A percentile compares a stretch with the other conserved stretches of the same genome.
These are phyloP conservation scores for Schizonepeta tenuifolia DNA, from an alignment of 257 asterid species.

Conservation along the genomic window DNA sequence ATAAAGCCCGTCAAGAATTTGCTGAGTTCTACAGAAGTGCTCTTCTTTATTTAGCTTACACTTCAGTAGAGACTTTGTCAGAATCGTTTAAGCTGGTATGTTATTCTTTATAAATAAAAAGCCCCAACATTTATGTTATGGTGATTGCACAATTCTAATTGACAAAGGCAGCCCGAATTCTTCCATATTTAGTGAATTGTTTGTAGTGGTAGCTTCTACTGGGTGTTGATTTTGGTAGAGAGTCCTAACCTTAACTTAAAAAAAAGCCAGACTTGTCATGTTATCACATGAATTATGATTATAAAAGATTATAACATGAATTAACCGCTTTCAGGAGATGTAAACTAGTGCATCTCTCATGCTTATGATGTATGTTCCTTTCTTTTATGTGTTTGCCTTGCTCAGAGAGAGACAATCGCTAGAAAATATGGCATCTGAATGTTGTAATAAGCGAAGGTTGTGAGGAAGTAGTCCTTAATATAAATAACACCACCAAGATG, in stretches of 20 bases:
- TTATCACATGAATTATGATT: neutral
- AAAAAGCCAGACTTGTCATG: neutral
- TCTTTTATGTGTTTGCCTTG: neutral
- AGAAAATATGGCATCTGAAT: constrained; percentile 1
- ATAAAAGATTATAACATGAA: neutral
- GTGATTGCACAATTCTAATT: neutral
- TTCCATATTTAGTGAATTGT: constrained; percentile 4
- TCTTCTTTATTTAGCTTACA: constrained; percentile 90
- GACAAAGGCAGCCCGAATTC: neutral
- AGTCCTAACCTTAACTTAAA: neutral
- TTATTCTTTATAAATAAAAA: neutral
- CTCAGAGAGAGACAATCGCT: neutral
- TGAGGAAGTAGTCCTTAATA: neutral
- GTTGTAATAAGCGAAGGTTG: neutral
- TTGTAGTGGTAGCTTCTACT: neutral
- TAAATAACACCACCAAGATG: neutral
- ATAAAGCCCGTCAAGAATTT: constrained; percentile 82
- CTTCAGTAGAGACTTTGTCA: constrained; percentile 84
- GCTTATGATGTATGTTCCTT: neutral
- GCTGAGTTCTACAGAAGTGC: constrained; percentile 96
- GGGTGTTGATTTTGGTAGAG: neutral
- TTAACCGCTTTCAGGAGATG: neutral
- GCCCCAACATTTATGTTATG: neutral
- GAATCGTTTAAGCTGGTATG: constrained; percentile 92
- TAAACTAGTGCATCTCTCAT: constrained; percentile 7